Conservation (phyloP, 805 yeast species). For the Metschnikowia borealis region DNA sequence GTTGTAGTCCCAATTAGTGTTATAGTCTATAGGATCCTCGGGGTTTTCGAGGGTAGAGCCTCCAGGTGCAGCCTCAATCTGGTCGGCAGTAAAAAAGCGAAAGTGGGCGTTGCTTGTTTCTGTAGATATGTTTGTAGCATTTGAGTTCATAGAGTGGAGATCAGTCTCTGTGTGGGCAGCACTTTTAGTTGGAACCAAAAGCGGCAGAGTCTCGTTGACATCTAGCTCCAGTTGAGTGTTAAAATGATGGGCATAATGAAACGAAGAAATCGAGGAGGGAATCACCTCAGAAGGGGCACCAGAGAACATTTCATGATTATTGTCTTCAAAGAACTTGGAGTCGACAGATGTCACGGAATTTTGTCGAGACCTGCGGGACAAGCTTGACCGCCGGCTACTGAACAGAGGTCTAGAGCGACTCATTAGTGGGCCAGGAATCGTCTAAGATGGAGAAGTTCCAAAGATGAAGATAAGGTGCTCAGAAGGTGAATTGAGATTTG, state of each 20-base stretch:
- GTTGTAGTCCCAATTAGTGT: conserved; percentile 69
- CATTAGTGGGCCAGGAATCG: not conserved
- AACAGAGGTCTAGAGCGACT: conserved; percentile 10
- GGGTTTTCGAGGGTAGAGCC: conserved; percentile 69
- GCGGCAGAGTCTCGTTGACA: conserved; percentile 34
- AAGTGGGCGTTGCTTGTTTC: conserved; percentile 46
- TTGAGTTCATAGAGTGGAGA: conserved; percentile 32
- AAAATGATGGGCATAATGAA: conserved; percentile 65
- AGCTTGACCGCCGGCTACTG: conserved; percentile 25
- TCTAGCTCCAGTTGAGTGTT: conserved; percentile 18
- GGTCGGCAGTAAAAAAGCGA: conserved; percentile 77
- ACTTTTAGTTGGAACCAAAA: conserved; percentile 22
- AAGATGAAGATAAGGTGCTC: not conserved
- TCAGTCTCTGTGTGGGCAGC: conserved; percentile 23
- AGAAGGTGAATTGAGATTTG: not conserved
- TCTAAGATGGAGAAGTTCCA: not conserved
- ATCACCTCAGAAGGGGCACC: conserved; percentile 75
- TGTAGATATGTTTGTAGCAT: conserved; percentile 32
- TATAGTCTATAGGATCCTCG: conserved; percentile 59
- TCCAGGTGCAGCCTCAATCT: conserved; percentile 84
- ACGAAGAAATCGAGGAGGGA: conserved; percentile 74
- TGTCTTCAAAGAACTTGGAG: conserved; percentile 46
- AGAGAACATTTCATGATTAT: conserved; percentile 66
- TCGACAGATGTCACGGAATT: conserved; percentile 34
- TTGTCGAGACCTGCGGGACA: conserved; percentile 26